Conservation (phyloP, 371 early-diverging fungal genomes). For the Mortierella sp. region DNA sequence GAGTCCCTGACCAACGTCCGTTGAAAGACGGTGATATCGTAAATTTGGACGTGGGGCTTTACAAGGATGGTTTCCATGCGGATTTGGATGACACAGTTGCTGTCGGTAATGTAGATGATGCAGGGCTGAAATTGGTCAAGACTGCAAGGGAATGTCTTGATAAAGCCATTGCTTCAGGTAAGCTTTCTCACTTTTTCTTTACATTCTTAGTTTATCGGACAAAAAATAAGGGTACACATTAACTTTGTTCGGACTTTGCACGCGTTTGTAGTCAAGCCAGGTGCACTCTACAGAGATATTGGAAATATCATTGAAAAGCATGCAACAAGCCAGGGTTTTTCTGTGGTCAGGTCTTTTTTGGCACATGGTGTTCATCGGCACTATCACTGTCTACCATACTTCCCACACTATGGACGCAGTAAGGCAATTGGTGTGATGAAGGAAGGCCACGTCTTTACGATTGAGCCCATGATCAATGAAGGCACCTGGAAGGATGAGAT, state of each 20-base stretch:
- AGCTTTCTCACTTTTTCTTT: constrained; percentile 4
- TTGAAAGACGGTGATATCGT: constrained; percentile 93
- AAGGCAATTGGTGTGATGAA: constrained; percentile 95
- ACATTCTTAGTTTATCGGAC: background rate
- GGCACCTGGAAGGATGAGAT: constrained; percentile 80
- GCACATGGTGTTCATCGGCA: constrained; percentile 93
- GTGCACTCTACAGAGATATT: constrained; percentile 90
- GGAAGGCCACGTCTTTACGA: constrained; percentile 95
- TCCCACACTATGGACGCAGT: constrained; percentile 94
- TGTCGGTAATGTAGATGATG: constrained; percentile 88
- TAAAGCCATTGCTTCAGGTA: constrained; percentile 89
- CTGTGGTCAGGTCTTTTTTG: constrained; percentile 93
- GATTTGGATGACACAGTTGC: constrained; percentile 91
- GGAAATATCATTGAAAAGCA: constrained; percentile 91
- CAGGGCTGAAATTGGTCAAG: constrained; percentile 79
- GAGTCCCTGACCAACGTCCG: constrained; percentile 91
- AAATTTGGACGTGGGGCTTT: constrained; percentile 93
- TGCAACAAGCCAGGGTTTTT: constrained; percentile 86
- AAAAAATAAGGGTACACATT: background rate
- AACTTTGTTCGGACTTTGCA: background rate
- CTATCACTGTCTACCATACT: constrained; percentile 90
- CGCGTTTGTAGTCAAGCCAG: constrained; percentile 81
- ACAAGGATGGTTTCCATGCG: constrained; percentile 91
- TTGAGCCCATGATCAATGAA: constrained; percentile 97
- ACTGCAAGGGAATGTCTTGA: constrained; percentile 85